Evolutionary conservation across 805 yeast genomes (phyloP).

Genomic region (Saccharomycopsis capsularis): DNA sequence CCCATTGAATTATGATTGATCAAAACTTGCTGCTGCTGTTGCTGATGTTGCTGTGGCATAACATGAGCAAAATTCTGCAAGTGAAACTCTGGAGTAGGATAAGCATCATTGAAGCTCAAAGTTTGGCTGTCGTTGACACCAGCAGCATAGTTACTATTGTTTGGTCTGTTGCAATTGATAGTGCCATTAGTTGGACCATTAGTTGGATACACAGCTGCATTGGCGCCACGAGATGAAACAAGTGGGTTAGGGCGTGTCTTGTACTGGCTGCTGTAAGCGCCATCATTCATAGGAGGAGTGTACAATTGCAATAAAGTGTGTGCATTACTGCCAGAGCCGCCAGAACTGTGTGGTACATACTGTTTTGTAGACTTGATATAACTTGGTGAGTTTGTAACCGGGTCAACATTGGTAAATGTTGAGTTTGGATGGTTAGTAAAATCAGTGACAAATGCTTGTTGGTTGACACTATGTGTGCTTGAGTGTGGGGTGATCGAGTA

Average conservation of each 20-base stretch:
- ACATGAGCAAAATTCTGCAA: background rate
- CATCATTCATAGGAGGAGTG: slow-evolving; percentile 1
- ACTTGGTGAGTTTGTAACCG: background rate
- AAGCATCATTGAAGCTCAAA: background rate
- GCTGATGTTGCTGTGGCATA: too few relatives aligned
- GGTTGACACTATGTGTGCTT: background rate
- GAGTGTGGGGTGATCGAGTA: background rate
- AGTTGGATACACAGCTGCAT: background rate
- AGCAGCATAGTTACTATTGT: background rate
- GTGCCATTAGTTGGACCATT: background rate
- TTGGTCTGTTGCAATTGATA: background rate
- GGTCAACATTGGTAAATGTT: background rate
- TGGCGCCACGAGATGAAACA: background rate
- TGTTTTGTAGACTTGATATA: background rate
- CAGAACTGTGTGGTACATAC: too few relatives aligned
- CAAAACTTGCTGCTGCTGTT: too few relatives aligned
- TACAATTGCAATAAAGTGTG: background rate
- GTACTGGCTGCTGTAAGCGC: background rate
- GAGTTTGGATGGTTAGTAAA: background rate
- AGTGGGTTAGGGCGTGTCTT: background rate
- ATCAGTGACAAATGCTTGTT: background rate
- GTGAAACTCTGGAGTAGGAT: background rate
- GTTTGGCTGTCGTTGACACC: background rate
- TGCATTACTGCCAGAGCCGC: background rate
- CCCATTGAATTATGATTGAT: too few relatives aligned